Conservation (phyloP, 1,284 basidiomycete genomes). For the Xerocomus amazonicus region DNA sequence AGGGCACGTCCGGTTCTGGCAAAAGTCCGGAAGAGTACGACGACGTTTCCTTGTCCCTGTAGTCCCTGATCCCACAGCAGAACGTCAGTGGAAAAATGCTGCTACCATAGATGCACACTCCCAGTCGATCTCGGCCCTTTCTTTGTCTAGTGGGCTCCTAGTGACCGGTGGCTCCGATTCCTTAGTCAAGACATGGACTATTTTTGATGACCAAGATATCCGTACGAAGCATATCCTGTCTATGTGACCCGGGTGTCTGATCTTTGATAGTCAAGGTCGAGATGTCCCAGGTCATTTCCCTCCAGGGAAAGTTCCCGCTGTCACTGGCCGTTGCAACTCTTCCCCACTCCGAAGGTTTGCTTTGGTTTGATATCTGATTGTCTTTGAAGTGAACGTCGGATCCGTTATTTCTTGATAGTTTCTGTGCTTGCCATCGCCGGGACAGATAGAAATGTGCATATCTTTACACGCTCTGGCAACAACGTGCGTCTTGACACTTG, state of each 20-base stretch:
- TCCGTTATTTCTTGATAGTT: constrained; percentile 39
- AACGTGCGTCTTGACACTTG: constrained; percentile 12
- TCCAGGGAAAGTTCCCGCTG: constrained; percentile 74
- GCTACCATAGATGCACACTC: constrained; percentile 57
- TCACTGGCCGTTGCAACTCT: constrained; percentile 63
- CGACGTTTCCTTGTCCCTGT: constrained; percentile 8
- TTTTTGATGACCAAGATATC: constrained; percentile 31
- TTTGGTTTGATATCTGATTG: constrained; percentile 36
- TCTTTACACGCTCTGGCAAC: constrained; percentile 69
- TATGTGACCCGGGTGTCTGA: constrained; percentile 4
- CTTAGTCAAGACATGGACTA: constrained; percentile 67
- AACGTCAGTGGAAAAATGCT: constrained; percentile 50
- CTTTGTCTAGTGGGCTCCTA: constrained; percentile 45
- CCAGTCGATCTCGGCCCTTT: constrained; percentile 66
- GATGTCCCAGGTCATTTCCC: constrained; percentile 57
- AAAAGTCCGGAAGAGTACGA: constrained; percentile 38
- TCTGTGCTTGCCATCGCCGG: constrained; percentile 71
- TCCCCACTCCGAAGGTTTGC: constrained; percentile 64
- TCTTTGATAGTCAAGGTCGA: constrained; percentile 40
- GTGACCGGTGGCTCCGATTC: constrained; percentile 82
- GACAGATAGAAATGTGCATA: constrained; percentile 73
- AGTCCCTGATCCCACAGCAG: constrained; percentile 13
- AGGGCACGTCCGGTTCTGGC: constrained; percentile 61
- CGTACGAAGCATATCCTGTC: constrained; percentile 28
- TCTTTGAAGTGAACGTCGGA: background rate